phyloP scores from a whole-genome alignment of 306 rosid genomes.

The Cicer chorassanicum region DNA sequence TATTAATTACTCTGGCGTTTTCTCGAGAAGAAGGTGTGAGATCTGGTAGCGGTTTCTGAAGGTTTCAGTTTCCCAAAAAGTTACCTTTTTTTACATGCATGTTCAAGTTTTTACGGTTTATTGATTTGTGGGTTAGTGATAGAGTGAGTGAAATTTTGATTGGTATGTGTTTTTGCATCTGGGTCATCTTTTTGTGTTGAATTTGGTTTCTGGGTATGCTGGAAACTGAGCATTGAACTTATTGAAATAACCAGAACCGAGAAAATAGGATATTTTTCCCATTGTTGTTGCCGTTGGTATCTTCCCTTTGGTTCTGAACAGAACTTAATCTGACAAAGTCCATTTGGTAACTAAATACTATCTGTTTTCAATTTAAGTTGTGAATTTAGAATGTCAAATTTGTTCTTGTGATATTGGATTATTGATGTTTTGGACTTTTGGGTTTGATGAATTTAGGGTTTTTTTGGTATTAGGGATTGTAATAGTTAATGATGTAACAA shows the following conservation, averaged over 20 bases:
- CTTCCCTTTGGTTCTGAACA: conserved; percentile 23
- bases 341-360: conserved; percentile 20
- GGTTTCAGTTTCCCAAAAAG: conserved; percentile 39
- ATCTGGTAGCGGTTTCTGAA: conserved; percentile 46
- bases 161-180: conserved; percentile 40
- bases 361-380: conserved; percentile 27
- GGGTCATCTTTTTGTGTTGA: conserved; percentile 24
- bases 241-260: conserved; percentile 32
- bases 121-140: conserved; percentile 36
- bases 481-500: background rate
- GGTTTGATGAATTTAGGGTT: conserved; percentile 27
- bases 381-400: conserved; percentile 23
- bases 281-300: conserved; percentile 42
- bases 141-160: background rate
- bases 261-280: background rate
- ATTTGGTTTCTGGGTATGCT: conserved; percentile 35
- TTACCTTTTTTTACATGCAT: conserved; percentile 43
- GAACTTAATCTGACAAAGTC: conserved; percentile 32
- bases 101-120: conserved; percentile 43
- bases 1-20: conserved; percentile 36
- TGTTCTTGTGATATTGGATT: conserved; percentile 1
- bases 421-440: conserved; percentile 24
- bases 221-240: conserved; percentile 44
- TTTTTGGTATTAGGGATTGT: conserved; percentile 38
- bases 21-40: conserved; percentile 43